Conservation (phyloP, 139 green algal species). For the Picochlorum sp. region DNA sequence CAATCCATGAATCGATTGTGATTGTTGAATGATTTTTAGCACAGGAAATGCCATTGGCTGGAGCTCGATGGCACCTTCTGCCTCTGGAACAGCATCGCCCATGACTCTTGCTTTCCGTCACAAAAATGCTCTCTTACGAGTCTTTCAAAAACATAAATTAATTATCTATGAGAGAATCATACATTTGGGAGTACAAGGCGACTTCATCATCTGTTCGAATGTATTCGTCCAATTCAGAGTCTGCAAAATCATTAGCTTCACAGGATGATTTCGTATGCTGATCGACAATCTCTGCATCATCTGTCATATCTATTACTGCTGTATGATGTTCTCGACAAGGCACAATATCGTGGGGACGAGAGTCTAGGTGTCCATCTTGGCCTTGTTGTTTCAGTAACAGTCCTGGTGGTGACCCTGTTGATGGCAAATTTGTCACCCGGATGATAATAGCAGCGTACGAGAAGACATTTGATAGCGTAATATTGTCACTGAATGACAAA, state of each 20-base stretch:
- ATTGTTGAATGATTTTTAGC: slow-evolving; percentile 6
- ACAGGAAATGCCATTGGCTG: background rate
- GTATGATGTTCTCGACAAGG: too few relatives aligned
- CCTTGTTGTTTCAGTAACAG: background rate
- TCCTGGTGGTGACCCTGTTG: background rate
- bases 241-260: background rate
- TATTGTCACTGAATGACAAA: slow-evolving; percentile 4
- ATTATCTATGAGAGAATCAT: background rate
- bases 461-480: slow-evolving; percentile 1
- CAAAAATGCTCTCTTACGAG: too few relatives aligned
- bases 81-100: background rate
- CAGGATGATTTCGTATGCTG: background rate
- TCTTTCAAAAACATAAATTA: too few relatives aligned
- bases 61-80: background rate
- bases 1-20: slow-evolving; percentile 23
- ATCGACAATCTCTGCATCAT: background rate
- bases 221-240: slow-evolving; percentile 10
- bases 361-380: too few relatives aligned
- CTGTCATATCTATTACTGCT: too few relatives aligned
- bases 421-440: slow-evolving; percentile 1
- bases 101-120: too few relatives aligned
- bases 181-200: background rate
- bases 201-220: slow-evolving; percentile 9
- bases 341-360: too few relatives aligned
- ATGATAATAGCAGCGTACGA: background rate